Base-by-base conservation (phyloP, 1,284 basidiomycete genomes). In the Termitomyces sp. region DNA sequence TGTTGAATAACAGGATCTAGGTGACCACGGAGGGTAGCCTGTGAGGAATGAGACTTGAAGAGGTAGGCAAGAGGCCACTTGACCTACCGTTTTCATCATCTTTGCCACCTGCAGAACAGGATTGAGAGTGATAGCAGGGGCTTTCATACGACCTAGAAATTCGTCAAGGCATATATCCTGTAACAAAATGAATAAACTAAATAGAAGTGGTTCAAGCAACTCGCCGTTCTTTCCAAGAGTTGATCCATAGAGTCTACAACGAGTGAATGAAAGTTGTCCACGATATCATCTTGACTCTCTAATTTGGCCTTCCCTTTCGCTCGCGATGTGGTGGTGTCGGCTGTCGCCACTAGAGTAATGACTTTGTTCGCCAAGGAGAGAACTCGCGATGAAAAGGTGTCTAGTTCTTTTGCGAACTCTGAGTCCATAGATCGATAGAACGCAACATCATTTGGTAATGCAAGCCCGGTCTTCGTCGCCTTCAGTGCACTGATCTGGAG, bases 391-490 rank as follows among this genome's bases (percentile, higher is more conserved):
- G 86, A 85, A 59, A 85, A 80, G 5, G 66, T 67, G 60, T 92
- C 89, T 24, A 92, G 70, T 55, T 84, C 80, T 48, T 73, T 77
- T 1, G 85, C 86, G 57, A 96, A 79, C 12, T 73, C 75, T 13
- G 79, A 71, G 68, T 95, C 88, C 59, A 97, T 80, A 2, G 93
- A 90, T 39, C 90, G 84, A 70, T 96, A 89, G 68, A 95, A 96
- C 43, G 78, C 72, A 56, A 96, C 73, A 70, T 95, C 93, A 9
- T 70, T 53, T 12, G 88, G 87, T 5, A 90, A 71, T 0, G 72
- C 71, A 4, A 79, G 79, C 0, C 86, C 78, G 51, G 77, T 72
- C 56, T 81, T 78, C 2, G 85, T 88, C 4, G 84, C 75, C 49
- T 79, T 77, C 15, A 90, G 75, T 0, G 83, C 84, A 15, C 75